phyloP scores from a whole-genome alignment of 2,329 filamentous ascomycete genomes.

The Aureobasidium melanogenum region DNA sequence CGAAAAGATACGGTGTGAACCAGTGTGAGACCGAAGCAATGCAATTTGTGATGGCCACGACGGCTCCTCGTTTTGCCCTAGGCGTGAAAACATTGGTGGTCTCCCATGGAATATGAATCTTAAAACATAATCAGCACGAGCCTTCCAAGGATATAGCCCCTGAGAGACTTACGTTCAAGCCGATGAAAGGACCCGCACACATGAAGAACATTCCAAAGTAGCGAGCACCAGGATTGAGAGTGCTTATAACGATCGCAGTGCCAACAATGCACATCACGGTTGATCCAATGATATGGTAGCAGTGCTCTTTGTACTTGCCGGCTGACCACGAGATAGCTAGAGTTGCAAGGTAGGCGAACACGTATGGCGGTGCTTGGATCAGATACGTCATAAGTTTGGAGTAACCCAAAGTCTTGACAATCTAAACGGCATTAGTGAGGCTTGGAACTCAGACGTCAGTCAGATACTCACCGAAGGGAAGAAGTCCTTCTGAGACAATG shows the following conservation, averaged over 20 bases:
- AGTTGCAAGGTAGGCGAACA: constrained; percentile 16
- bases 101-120: background rate
- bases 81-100: background rate
- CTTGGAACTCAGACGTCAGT: background rate
- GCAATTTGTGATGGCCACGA: background rate
- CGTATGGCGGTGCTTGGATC: constrained; percentile 27
- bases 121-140: background rate
- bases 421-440: background rate
- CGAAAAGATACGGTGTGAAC: background rate
- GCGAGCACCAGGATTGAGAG: background rate
- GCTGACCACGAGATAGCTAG: background rate
- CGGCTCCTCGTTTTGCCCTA: background rate
- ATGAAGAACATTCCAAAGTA: background rate
- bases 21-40: background rate
- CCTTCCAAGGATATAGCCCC: too few species aligned
- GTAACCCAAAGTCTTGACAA: constrained; percentile 30
- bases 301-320: background rate
- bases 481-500: background rate
- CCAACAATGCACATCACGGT: background rate
- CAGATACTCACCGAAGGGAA: background rate
- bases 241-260: background rate
- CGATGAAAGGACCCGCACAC: background rate
- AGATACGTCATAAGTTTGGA: constrained; percentile 27
- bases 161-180: background rate
- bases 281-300: background rate